Conservation (phyloP, 208 protist species). For the Trypanosoma caninum region DNA sequence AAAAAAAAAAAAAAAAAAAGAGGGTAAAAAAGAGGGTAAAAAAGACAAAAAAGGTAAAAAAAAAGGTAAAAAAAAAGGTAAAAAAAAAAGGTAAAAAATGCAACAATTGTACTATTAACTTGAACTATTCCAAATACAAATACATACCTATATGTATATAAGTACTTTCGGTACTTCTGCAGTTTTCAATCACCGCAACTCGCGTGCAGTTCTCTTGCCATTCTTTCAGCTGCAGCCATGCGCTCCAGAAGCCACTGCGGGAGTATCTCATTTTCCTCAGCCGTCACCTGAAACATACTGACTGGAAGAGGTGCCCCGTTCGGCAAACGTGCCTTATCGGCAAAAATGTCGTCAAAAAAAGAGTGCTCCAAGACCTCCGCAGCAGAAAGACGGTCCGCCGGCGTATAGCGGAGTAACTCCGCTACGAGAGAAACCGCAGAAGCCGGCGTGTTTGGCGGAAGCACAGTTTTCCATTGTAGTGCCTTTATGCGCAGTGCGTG, state of each 20-base stretch:
- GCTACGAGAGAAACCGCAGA: conserved; percentile 97
- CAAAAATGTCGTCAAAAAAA: conserved; percentile 95
- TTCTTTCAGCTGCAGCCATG: conserved; percentile 13
- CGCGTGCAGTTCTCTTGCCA: background rate
- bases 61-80: background rate
- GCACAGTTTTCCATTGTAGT: conserved; percentile 93
- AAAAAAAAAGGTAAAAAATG: background rate
- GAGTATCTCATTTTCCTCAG: conserved; percentile 26
- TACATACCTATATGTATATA: conserved; percentile 2
- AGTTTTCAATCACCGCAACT: background rate
- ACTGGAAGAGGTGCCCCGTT: conserved; percentile 47
- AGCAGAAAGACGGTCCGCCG: conserved; percentile 94
- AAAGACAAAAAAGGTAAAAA: background rate
- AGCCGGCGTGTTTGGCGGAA: conserved; percentile 63
- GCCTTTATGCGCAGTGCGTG: conserved; percentile 96
- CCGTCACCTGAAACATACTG: conserved; percentile 67
- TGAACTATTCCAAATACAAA: background rate
- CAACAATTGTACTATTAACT: background rate
- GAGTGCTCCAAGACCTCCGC: conserved; percentile 96
- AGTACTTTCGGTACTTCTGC: background rate
- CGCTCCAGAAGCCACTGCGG: conserved; percentile 22
- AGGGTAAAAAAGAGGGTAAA: background rate
- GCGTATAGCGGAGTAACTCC: conserved; percentile 94
- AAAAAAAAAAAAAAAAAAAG: background rate
- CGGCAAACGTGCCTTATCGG: conserved; percentile 46